Conservation (phyloP, 805 yeast species). For the Cyberlindnera euphorbiae region DNA sequence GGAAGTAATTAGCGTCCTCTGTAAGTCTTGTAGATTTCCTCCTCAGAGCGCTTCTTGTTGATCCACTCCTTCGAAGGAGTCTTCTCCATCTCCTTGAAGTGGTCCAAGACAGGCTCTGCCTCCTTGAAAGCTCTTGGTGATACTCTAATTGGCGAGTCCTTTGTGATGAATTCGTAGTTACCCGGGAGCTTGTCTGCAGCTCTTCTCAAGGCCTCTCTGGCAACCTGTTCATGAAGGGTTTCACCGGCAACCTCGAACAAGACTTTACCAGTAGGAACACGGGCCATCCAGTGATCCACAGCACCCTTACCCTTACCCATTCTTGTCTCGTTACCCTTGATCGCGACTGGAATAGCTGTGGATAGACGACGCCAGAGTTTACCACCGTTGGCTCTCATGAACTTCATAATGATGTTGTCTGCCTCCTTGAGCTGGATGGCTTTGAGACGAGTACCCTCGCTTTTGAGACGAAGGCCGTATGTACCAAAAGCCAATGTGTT, state of each 20-base stretch:
- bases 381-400: conserved; percentile 75
- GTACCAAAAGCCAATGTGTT: conserved; percentile 75
- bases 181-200: conserved; percentile 94
- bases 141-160: conserved; percentile 60
- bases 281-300: conserved; percentile 93
- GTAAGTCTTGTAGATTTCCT: conserved; percentile 51
- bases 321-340: conserved; percentile 97
- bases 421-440: conserved; percentile 92
- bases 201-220: conserved; percentile 83
- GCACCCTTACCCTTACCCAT: conserved; percentile 99
- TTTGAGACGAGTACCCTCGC: conserved; percentile 81
- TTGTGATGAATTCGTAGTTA: conserved; percentile 74
- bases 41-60: conserved; percentile 47
- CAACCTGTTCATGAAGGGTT: conserved; percentile 79
- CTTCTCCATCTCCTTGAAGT: conserved; percentile 45
- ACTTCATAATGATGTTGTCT: conserved; percentile 78
- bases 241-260: conserved; percentile 78
- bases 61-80: conserved; percentile 64
- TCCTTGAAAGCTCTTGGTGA: conserved; percentile 56
- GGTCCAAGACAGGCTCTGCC: conserved; percentile 42
- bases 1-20: conserved; percentile 46
- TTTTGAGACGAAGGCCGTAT: conserved; percentile 80
- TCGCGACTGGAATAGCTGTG: conserved; percentile 85
- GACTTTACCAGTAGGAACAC: conserved; percentile 94
- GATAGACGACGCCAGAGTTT: conserved; percentile 73